Percentiles rank a stretch among this genome's conserved stretches.
phyloP scores from a whole-genome alignment of 345 rosid species.

The Angophora floribunda region DNA sequence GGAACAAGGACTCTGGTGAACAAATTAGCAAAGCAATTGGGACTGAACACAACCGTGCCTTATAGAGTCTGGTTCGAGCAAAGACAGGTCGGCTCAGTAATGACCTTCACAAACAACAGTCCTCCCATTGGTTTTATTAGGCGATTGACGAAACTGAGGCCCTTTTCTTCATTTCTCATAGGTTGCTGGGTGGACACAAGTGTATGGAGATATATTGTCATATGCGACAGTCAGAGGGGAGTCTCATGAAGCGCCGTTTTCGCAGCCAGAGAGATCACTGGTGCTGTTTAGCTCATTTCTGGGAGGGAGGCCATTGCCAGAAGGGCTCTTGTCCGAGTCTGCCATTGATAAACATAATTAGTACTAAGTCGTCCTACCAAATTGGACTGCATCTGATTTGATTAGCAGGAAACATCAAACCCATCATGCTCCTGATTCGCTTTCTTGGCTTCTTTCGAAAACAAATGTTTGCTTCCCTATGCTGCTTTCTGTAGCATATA shows the following conservation, averaged over 20 bases:
- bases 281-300: no score
- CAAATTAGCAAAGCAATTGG: background rate
- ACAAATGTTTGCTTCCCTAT: background rate
- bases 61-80: background rate
- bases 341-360: no score
- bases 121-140: background rate
- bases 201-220: no score
- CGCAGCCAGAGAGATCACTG: no score
- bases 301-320: background rate
- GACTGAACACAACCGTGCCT: background rate
- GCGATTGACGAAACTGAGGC: background rate
- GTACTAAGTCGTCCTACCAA: no score
- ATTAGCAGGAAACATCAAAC: background rate
- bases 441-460: background rate
- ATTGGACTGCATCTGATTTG: no score
- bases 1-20: background rate
- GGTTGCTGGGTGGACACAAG: no score
- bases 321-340: no score
- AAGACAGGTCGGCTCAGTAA: background rate
- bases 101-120: background rate
- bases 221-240: no score
- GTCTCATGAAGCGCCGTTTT: no score
- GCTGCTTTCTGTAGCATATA: background rate
- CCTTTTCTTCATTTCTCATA: background rate
- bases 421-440: background rate